Evolutionary conservation across 2,329 filamentous ascomycete species (phyloP), one percentile per base, ranked within the genome.

Genomic region (Talaromyces sp.): DNA sequence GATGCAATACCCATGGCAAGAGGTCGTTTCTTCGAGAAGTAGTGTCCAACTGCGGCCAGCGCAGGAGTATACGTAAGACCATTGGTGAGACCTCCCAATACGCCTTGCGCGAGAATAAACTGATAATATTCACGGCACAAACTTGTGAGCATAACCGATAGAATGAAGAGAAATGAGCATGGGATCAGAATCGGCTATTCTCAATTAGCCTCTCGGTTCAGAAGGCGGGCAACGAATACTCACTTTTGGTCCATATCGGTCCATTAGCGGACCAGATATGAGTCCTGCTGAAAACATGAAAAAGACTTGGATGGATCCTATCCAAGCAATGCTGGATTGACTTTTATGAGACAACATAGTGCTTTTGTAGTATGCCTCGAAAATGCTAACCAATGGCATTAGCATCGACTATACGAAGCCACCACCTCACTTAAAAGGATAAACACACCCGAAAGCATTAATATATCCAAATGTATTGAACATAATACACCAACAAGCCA

Each of bases 101-200:
- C 25, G 1, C 68, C 68, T 37, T 70, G 67, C 0, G 77, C 77
- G 10, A 86, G 81, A 73, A 86, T 81, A 69, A 85, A 78, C 10
- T 86, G 83, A 73, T 79, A 86, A 67, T 85, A 86, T 35, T 77
- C 63, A 3, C 70, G 77, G 68, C 81, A 84, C 6, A 79, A 69
- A 59, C 77, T 80, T 5, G 63, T 69, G 66, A 73, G 69, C 68
- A 73, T 70, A 22, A 73, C 63, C 35, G 67, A 49, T 8, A 64
- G 17, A 19, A 59, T 50, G 45, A 58, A 63, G n/a, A 63, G 25
- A 7, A 63, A 31, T 58, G 61, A 73, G 68, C 19, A 80, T 11
- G 72, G 72, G 60, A 67, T 65, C 35, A 57, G 37, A 33, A 69
- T 4, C 73, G 71, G 76, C 84, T 80, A 75, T 82, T 80, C n/a